Base-by-base conservation (phyloP, 2,329 filamentous ascomycete species). In the Ophiocordyceps polyrhachis-furcata region DNA sequence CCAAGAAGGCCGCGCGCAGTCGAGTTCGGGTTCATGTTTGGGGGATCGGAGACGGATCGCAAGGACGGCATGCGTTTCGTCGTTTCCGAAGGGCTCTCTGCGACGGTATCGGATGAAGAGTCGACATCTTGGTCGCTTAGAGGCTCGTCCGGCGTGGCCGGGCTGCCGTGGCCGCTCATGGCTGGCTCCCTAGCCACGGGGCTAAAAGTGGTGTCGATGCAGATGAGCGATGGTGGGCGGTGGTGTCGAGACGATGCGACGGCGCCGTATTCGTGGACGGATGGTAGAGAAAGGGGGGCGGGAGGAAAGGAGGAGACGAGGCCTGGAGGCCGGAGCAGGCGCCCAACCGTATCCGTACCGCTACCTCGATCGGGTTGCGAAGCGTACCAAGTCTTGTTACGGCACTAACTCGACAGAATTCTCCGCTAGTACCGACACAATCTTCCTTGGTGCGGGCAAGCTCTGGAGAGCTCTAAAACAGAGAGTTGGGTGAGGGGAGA, bases 1-100 rank as follows among this genome's bases (percentile, higher is more conserved):
- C 80, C 86, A 55, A 94, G 66, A 47, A 83, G 74, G 38, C 86
- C 86, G 4, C 88, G 68, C 38, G 84, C 79, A 25, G 82, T 91
- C n/a, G 87, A 94, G n/a, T 79, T 87, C 7, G 81, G 66, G 46
- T 76, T 84, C 76, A 93, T 87, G 45, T 64, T 67, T 50, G 68
- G 64, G 19, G 77, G 65, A 43, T 79, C 74, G 45, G 78, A 76
- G 19, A 73, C 61, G 42, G 75, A 73, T 52, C 77, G 73, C 40
- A 78, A 59, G 5, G 75, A 74, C 19, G 76, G 70, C 47, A 79
- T 55, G 58, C 76, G 62, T 58, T 72, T 66, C 45, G 68, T 65
- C 35, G 52, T 48, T 46, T 61, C 58, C 17, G 20, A 21, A 1
- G 43, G 17, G 8, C 37, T 65, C 49, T 52, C 37, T 13, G 56